Evolutionary conservation across 805 yeast species (phyloP).

Genomic region (Kuraishia cidri): DNA sequence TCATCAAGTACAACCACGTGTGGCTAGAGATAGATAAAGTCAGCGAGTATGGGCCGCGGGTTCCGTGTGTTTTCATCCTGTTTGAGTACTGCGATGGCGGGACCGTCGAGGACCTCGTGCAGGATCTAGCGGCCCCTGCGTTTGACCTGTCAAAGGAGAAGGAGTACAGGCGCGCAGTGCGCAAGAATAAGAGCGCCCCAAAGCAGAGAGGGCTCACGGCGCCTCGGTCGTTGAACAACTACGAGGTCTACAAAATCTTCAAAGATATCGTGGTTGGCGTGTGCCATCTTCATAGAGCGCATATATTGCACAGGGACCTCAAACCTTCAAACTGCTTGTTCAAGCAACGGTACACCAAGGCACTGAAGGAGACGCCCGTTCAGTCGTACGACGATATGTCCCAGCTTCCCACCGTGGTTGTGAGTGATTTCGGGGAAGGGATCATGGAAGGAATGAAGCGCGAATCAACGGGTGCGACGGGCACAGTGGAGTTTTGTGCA

Average conservation of each 20-base stretch:
- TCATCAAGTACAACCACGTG: slow-evolving; percentile 83
- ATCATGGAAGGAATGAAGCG: slow-evolving; percentile 60
- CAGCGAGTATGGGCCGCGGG: slow-evolving; percentile 42
- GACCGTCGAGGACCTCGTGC: slow-evolving; percentile 62
- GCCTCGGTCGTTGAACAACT: slow-evolving; percentile 28
- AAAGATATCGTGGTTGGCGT: slow-evolving; percentile 65
- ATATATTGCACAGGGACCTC: slow-evolving; percentile 80
- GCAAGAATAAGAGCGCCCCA: slow-evolving; percentile 2
- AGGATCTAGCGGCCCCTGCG: slow-evolving; percentile 24
- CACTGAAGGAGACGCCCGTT: slow-evolving; percentile 12
- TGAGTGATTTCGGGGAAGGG: slow-evolving; percentile 88
- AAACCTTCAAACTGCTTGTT: slow-evolving; percentile 85
- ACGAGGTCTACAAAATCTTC: slow-evolving; percentile 63
- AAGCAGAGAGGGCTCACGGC: neutral
- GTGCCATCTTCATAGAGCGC: slow-evolving; percentile 58
- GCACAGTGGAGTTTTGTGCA: slow-evolving; percentile 82
- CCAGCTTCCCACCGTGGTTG: slow-evolving; percentile 58
- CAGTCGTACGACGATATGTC: slow-evolving; percentile 11
- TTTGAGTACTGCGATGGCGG: slow-evolving; percentile 91
- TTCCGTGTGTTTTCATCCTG: slow-evolving; percentile 61
- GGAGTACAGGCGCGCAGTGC: slow-evolving; percentile 14
- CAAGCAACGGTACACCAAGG: slow-evolving; percentile 20
- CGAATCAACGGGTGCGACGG: slow-evolving; percentile 75
- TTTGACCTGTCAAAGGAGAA: slow-evolving; percentile 27
- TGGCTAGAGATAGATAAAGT: slow-evolving; percentile 70